Percentiles rank a stretch among this genome's conserved stretches.
Conservation (phyloP, 257 asterid species). For the Solanum chiquidenum region DNA sequence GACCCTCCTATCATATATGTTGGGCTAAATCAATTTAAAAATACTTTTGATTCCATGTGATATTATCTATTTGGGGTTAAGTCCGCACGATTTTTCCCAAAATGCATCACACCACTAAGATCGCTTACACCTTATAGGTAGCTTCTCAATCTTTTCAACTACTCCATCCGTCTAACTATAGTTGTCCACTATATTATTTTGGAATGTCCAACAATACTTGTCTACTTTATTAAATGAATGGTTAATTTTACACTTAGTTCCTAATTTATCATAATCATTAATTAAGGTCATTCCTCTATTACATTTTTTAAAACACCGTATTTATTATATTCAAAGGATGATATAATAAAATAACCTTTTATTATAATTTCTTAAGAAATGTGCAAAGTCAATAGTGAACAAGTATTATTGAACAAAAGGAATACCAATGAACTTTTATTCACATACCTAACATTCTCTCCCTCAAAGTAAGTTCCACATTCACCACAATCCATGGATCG, state of each 20-base stretch:
- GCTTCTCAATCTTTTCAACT: neutral
- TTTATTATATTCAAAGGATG: too few species aligned
- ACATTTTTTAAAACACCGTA: too few species aligned
- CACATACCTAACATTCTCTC: neutral
- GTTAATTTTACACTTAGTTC: too few species aligned
- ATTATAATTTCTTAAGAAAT: too few species aligned
- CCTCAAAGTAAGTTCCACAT: neutral
- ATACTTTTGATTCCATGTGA: neutral
- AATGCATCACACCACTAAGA: neutral
- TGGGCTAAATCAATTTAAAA: neutral
- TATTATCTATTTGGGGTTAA: neutral
- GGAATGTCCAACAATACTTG: neutral
- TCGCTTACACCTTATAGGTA: neutral
- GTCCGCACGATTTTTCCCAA: neutral
- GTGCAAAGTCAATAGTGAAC: too few species aligned
- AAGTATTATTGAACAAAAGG: too few species aligned
- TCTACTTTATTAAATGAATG: neutral
- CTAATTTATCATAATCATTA: too few species aligned
- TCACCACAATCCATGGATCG: neutral
- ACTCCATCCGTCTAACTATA: too few species aligned
- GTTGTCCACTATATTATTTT: neutral
- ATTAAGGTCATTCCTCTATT: neutral
- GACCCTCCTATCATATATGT: neutral
- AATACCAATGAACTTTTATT: neutral
- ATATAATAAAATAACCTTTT: too few species aligned